A percentile compares a stretch with the other conserved stretches of the same genome.
Conservation (phyloP, 1,139 yeast species). For the Dujonia santamariae region DNA sequence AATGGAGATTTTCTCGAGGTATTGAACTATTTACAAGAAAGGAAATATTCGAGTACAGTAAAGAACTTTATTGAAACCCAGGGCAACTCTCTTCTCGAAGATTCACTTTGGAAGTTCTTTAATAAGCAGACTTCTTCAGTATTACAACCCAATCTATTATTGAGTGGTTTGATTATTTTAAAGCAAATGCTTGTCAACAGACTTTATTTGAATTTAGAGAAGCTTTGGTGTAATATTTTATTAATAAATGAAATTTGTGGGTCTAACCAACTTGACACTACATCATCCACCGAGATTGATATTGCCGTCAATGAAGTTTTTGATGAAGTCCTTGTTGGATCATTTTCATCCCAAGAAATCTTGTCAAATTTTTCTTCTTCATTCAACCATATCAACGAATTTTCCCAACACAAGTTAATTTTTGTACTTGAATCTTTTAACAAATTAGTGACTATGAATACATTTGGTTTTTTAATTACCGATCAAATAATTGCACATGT, state of each 20-base stretch:
- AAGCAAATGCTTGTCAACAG: slow-evolving; percentile 35
- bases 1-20: slow-evolving; percentile 18
- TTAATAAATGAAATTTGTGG: slow-evolving; percentile 14
- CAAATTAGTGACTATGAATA: slow-evolving; percentile 19
- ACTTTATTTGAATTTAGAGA: slow-evolving; percentile 16
- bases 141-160: too few species aligned
- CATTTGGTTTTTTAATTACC: slow-evolving; percentile 18
- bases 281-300: slow-evolving; percentile 20
- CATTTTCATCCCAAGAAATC: slow-evolving; percentile 21
- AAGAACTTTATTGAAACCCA: not conserved
- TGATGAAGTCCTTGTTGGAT: slow-evolving; percentile 29
- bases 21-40: slow-evolving; percentile 23
- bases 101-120: slow-evolving; percentile 28
- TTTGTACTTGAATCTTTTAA: slow-evolving; percentile 23
- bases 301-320: slow-evolving; percentile 28
- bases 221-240: slow-evolving; percentile 23
- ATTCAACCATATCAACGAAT: slow-evolving; percentile 8
- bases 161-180: slow-evolving; percentile 31
- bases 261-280: slow-evolving; percentile 14
- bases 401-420: slow-evolving; percentile 6
- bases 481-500: slow-evolving; percentile 22
- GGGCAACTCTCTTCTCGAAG: slow-evolving; percentile 21
- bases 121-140: too few species aligned
- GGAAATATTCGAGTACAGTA: not conserved
- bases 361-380: slow-evolving; percentile 13